These are phyloP conservation scores for Phytophthora aleatoria DNA, from an alignment of 352 stramenopile genomes.

Conservation along the genomic window DNA sequence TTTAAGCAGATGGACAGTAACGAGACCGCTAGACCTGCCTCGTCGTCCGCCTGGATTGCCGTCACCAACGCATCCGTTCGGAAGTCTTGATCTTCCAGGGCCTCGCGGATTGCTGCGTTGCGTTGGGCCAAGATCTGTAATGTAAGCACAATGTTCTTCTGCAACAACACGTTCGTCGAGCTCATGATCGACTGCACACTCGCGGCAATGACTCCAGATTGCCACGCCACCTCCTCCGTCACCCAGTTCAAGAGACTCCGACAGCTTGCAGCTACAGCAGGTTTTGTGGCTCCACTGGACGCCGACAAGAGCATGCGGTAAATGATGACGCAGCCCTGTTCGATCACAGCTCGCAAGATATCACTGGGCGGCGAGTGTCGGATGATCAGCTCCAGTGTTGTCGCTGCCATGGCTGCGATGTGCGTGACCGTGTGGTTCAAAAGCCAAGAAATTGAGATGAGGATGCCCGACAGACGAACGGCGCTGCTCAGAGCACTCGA, in stretches of 20 bases:
- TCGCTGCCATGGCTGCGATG: slow-evolving; percentile 27
- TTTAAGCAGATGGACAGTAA: slow-evolving; percentile 32
- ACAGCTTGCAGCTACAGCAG: slow-evolving; percentile 24
- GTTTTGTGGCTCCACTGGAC: slow-evolving; percentile 9
- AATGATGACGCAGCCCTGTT: slow-evolving; percentile 55
- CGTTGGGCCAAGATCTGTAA: slow-evolving; percentile 45
- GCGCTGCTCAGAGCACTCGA: slow-evolving; percentile 23
- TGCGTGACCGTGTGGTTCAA: slow-evolving; percentile 23
- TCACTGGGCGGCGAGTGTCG: slow-evolving; percentile 36
- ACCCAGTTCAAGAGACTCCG: slow-evolving; percentile 39
- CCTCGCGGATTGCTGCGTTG: slow-evolving; percentile 24
- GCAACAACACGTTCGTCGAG: slow-evolving; percentile 46
- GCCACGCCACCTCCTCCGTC: slow-evolving; percentile 28
- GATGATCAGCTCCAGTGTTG: slow-evolving; percentile 24
- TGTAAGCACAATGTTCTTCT: slow-evolving; percentile 49
- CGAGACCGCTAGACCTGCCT: slow-evolving; percentile 24
- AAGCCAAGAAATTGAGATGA: slow-evolving; percentile 52
- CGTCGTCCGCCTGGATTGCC: slow-evolving; percentile 28
- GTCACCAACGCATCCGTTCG: slow-evolving; percentile 22
- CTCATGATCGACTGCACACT: slow-evolving; percentile 33
- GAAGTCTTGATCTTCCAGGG: slow-evolving; percentile 30
- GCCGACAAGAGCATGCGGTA: slow-evolving; percentile 22
- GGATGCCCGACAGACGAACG: slow-evolving; percentile 40
- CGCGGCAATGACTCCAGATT: slow-evolving; percentile 30
- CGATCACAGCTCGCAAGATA: slow-evolving; percentile 43